These are phyloP conservation scores for Entomortierella parvispora DNA, from an alignment of 192 early-diverging fungal genomes.

Conservation along the genomic window DNA sequence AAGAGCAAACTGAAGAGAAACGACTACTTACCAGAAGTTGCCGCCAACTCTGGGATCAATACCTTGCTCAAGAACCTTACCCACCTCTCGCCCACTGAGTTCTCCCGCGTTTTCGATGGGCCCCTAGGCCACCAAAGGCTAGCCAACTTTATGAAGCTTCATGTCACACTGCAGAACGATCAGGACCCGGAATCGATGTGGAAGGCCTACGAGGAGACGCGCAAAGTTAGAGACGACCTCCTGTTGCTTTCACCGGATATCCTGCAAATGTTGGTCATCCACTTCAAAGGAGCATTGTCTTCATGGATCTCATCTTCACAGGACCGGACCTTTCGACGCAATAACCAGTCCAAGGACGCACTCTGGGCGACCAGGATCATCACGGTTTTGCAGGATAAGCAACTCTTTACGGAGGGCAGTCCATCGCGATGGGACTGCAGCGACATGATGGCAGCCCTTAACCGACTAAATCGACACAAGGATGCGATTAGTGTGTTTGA, in stretches of 20 bases:
- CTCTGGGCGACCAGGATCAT: conserved; percentile 29
- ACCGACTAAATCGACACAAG: conserved; percentile 24
- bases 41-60: not conserved
- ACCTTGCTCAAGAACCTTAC: conserved; percentile 18
- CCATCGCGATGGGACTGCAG: conserved; percentile 36
- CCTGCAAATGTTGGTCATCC: conserved; percentile 16
- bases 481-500: conserved; percentile 28
- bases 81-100: conserved; percentile 1
- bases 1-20: not conserved
- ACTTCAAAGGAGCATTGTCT: conserved; percentile 19
- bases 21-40: no score
- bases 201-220: conserved; percentile 27
- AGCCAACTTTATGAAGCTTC: conserved; percentile 9
- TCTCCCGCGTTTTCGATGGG: not conserved
- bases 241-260: conserved; percentile 9
- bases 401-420: not conserved
- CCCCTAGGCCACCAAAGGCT: conserved; percentile 3
- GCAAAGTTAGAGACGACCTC: conserved; percentile 9
- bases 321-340: not conserved
- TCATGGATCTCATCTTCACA: not conserved
- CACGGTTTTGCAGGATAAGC: conserved; percentile 37
- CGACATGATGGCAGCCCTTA: conserved; percentile 38
- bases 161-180: conserved; percentile 21
- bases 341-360: not conserved
- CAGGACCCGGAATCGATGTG: conserved; percentile 22